phyloP scores from a whole-genome alignment of 2,329 filamentous ascomycete species.

The Diaporthe sp. region DNA sequence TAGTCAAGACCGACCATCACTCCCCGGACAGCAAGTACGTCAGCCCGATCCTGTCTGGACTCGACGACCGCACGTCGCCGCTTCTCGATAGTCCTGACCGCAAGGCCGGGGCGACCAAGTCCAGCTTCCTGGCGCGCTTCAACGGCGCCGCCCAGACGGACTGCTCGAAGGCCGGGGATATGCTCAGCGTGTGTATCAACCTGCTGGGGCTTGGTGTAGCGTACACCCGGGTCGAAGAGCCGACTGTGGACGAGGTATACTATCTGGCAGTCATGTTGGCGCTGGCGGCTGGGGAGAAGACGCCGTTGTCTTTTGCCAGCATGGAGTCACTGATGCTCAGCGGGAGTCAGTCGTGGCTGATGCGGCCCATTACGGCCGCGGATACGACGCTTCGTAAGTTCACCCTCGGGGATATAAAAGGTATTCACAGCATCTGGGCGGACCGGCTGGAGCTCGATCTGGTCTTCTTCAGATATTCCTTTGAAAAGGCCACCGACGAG shows the following conservation, averaged over 20 bases:
- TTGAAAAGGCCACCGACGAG: background rate
- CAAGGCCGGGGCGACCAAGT: background rate
- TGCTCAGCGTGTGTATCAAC: background rate
- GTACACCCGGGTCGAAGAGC: background rate
- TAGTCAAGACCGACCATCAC: rapidly evolving
- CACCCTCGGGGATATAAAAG: background rate
- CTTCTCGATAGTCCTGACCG: background rate
- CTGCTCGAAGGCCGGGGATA: background rate
- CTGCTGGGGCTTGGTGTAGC: background rate
- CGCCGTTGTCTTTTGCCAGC: background rate
- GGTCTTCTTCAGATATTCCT: background rate
- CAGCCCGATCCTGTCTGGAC: background rate
- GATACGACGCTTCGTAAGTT: background rate
- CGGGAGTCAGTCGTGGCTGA: background rate
- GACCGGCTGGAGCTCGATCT: background rate
- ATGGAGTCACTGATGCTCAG: background rate
- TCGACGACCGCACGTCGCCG: slow-evolving; percentile 5
- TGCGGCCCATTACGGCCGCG: background rate
- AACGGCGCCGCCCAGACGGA: background rate
- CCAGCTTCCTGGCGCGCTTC: background rate
- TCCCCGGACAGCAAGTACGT: background rate
- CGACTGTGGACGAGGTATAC: background rate
- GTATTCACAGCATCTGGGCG: background rate
- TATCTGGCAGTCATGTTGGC: background rate
- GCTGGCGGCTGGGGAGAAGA: background rate